phyloP scores from a whole-genome alignment of 352 stramenopile genomes.

The Discostella stelligera region DNA sequence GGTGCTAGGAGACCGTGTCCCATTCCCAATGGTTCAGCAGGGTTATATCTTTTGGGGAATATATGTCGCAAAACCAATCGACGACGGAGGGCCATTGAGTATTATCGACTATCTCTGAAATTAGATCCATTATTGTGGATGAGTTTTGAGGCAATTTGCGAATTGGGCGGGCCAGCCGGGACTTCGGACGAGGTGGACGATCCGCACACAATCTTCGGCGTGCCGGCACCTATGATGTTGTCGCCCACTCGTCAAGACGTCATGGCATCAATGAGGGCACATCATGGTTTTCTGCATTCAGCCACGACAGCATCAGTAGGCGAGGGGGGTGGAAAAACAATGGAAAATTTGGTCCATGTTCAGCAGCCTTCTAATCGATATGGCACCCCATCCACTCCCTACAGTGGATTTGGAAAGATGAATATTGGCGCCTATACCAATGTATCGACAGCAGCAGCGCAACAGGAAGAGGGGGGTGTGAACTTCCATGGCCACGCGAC shows the following conservation, averaged over 20 bases:
- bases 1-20: slow-evolving; percentile 25
- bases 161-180: slow-evolving; percentile 82
- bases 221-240: slow-evolving; percentile 33
- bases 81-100: slow-evolving; percentile 88
- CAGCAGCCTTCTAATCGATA: slow-evolving; percentile 19
- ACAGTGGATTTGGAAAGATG: slow-evolving; percentile 34
- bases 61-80: slow-evolving; percentile 89
- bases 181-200: slow-evolving; percentile 45
- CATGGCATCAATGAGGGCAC: background rate
- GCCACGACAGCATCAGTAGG: background rate
- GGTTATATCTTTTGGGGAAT: slow-evolving; percentile 89
- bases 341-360: background rate
- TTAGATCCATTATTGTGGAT: slow-evolving; percentile 90
- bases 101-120: slow-evolving; percentile 86
- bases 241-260: background rate
- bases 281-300: background rate
- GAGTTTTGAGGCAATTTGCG: slow-evolving; percentile 90
- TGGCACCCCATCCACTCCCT: slow-evolving; percentile 36
- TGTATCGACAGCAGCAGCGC: background rate
- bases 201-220: slow-evolving; percentile 62
- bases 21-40: slow-evolving; percentile 87
- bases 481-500: slow-evolving; percentile 17
- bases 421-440: slow-evolving; percentile 16
- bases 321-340: background rate
- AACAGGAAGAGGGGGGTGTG: background rate